A percentile compares a stretch with the other conserved stretches of the same genome.
Conservation (phyloP, 2,329 filamentous ascomycete genomes). For the Trichoderma hamatum region DNA sequence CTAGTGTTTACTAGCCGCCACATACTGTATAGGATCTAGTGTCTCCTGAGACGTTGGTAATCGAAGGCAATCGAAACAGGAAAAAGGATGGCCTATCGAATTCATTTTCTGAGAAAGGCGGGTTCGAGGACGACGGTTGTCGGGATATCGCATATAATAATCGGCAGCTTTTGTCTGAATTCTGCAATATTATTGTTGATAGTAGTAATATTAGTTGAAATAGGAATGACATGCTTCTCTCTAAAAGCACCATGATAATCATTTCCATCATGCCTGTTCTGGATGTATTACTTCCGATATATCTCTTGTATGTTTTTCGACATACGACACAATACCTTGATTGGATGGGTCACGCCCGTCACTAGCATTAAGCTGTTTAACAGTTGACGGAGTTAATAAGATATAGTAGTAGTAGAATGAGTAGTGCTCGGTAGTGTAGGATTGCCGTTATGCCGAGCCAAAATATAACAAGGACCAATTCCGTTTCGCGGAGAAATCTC, state of each 20-base stretch:
- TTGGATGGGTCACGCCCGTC: not conserved
- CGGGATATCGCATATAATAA: not conserved
- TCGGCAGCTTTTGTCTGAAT: not conserved
- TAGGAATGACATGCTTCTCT: not conserved
- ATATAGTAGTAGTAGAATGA: not conserved
- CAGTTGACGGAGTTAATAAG: not conserved
- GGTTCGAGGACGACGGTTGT: not conserved
- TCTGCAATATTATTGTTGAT: not conserved
- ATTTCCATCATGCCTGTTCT: not conserved
- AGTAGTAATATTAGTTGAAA: not conserved
- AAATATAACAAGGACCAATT: not conserved
- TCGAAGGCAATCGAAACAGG: not conserved
- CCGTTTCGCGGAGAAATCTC: not conserved
- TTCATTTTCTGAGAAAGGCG: not conserved
- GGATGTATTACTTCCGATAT: not conserved
- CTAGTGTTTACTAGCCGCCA: constrained; percentile 19
- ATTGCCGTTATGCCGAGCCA: not conserved
- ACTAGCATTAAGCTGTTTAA: not conserved
- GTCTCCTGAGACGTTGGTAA: not conserved
- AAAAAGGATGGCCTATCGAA: constrained; percentile 5
- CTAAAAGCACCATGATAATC: not conserved
- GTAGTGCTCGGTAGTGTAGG: not conserved
- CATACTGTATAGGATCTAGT: not conserved
- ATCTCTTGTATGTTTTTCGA: not conserved
- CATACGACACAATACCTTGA: not conserved